Base-by-base conservation (phyloP, 306 rosid genomes). In the Boehmeria nivea region DNA sequence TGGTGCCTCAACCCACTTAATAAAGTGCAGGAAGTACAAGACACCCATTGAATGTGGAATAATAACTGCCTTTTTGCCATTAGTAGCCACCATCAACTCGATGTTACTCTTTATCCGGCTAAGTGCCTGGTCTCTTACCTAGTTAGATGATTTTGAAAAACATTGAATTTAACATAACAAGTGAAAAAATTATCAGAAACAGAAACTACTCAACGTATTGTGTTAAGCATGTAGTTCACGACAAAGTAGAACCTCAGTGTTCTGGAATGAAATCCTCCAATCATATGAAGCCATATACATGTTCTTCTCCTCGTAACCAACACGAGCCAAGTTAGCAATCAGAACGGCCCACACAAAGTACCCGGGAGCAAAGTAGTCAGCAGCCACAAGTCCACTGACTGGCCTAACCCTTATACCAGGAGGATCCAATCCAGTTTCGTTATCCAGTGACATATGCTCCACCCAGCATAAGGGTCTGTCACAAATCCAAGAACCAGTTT, bases 1-100 rank as follows among this genome's bases (percentile, higher is more conserved):
- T 21, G 95, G 95, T 64, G 86, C 87, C 69, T 87, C 94, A 61
- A 84, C 95, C 95, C 95, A 87, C 65, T 87, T 87, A 89, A 87
- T 77, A 47, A 87, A 87, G 62, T 75, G 80, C 51, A 75, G 51
- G 58, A 75, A 75, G 61, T 75, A 75, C 36, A 75, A 51, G 36
- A 61, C 80, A 28, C 80, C 80, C 80, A 75, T 75, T 7, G 80
- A 75, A 65, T 75, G 80, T 1, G 80, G 80, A 40, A 75, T 27
- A 27, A 75, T 70, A 50, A 75, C 72, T n/a, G 80, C 80, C 62
- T 57, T 75, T 2, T 61, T 57, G 49, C 80, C 72, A 56, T 62
- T 70, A 4, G 80, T 75, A 9, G 73, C 66, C 43, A 75, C 80
- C 73, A 70, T 65, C 66, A 51, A 21, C 25, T 75, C 76, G 55